Conservation (phyloP, 2,329 filamentous ascomycete genomes). For the Ophiostoma sp. region DNA sequence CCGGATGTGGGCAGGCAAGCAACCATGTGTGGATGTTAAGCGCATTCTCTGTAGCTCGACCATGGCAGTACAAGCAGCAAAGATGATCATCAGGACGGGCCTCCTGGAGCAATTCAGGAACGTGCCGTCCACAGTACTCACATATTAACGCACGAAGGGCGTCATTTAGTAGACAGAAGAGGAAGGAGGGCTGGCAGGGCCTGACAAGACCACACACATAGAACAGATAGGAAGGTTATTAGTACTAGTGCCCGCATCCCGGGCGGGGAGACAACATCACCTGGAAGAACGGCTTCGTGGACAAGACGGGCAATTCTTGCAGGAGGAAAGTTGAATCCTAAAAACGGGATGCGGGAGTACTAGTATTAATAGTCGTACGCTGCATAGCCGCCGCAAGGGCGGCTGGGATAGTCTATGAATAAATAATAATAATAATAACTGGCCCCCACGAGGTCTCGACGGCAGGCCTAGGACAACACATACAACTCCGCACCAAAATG, state of each 20-base stretch:
- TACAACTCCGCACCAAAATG: no score
- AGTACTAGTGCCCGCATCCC: no score
- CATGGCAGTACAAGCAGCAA: conserved; percentile 1
- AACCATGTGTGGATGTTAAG: conserved; percentile 1
- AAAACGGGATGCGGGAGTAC: neutral
- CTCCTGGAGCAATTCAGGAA: neutral
- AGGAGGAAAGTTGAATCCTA: neutral
- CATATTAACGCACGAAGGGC: neutral
- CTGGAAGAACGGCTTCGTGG: no score
- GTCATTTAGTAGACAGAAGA: neutral
- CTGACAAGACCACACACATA: neutral
- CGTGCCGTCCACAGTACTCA: neutral
- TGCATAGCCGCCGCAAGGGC: neutral
- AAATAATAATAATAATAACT: no score
- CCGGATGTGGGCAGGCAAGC: conserved; percentile 13
- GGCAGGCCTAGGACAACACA: no score
- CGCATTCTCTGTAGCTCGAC: conserved; percentile 12
- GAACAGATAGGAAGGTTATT: neutral
- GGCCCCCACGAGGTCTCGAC: no score
- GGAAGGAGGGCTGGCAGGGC: neutral
- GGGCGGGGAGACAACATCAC: no score
- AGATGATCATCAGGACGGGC: neutral
- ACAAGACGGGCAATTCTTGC: no score
- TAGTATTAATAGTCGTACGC: neutral
- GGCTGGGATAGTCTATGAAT: neutral